Evolutionary conservation across 306 rosid species (phyloP), one percentile per base, ranked within the genome.

Genomic region (Myrica gale): DNA sequence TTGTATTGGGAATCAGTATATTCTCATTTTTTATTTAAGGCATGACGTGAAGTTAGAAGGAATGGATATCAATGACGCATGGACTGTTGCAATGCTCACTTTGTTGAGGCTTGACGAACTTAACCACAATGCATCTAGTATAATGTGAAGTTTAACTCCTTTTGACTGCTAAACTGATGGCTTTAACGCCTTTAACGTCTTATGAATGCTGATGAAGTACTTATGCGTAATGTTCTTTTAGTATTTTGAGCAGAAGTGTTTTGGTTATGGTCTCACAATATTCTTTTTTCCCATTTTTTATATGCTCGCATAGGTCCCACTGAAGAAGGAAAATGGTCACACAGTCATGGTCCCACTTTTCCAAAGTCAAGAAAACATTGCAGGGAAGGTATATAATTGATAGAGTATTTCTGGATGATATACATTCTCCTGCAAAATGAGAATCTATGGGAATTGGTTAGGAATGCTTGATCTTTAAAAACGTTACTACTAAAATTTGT

Each of bases 281-380:
- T 19, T 0, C 54, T 26, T 46, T 63, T 9, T 66, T 55, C n/a
- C 68, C n/a, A 9, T 15, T 5, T 62, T 13, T 9, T 56, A 62
- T 53, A 56, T 78, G 50, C 51, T 39, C 79, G 19, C 75, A 4
- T 72, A 96, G 99, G 93, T 87, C 54, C 92, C 97, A 0, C 74
- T 88, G 15, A 96, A 96, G 87, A 95, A 88, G 76, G 97, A 96
- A 84, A 90, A 79, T 82, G 99, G 99, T 54, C 98, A 96, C 71
- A 84, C 88, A 43, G 93, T 89, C 60, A 74, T 86, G 77, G 97
- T 86, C 52, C 99, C 99, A 39, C 98, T 96, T 74, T 96, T 96
- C 82, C 96, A 92, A 21, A 96, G 99, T 85, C 99, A 96, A 79
- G 99, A 96, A 86, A 96, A 90, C 82, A 96, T 96, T 87, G 86